Percentiles rank a stretch among this genome's conserved stretches.
Conservation (phyloP, 139 green algal species). For the Asterochloris erici region DNA sequence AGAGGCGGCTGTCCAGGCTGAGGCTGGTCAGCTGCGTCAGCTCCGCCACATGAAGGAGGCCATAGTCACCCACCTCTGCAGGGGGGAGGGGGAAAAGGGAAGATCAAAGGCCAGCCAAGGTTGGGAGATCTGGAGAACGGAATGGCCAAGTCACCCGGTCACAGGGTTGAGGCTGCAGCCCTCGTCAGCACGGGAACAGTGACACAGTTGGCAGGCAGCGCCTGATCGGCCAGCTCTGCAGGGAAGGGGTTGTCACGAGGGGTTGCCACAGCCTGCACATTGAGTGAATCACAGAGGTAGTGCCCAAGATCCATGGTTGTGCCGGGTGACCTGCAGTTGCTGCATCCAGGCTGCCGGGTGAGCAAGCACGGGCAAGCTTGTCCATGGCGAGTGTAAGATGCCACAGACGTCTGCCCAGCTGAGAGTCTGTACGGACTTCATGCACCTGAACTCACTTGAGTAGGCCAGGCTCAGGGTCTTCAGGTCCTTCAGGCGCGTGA, state of each 20-base stretch:
- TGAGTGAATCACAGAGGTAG: neutral
- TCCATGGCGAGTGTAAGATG: neutral
- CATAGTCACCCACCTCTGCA: conserved; percentile 34
- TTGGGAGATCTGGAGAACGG: neutral
- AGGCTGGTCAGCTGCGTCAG: conserved; percentile 30
- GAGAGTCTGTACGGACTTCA: neutral
- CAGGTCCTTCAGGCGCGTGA: conserved; percentile 30
- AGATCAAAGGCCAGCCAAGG: neutral
- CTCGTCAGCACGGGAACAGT: too few species aligned
- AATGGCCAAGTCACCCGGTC: too few species aligned
- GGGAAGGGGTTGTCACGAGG: neutral
- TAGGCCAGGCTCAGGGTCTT: conserved; percentile 41
- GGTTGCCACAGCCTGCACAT: neutral
- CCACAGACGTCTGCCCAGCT: neutral
- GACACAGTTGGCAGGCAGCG: too few species aligned
- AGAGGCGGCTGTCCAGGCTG: conserved; percentile 38
- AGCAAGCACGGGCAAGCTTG: neutral
- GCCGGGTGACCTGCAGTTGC: neutral
- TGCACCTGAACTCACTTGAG: neutral
- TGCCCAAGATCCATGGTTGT: neutral
- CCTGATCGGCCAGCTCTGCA: neutral
- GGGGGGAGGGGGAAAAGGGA: neutral
- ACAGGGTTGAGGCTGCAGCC: too few species aligned
- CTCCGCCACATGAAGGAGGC: conserved; percentile 25
- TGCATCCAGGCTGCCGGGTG: neutral